These are phyloP conservation scores for Stachybotrys elegans DNA, from an alignment of 2,329 filamentous ascomycete species.

Conservation along the genomic window DNA sequence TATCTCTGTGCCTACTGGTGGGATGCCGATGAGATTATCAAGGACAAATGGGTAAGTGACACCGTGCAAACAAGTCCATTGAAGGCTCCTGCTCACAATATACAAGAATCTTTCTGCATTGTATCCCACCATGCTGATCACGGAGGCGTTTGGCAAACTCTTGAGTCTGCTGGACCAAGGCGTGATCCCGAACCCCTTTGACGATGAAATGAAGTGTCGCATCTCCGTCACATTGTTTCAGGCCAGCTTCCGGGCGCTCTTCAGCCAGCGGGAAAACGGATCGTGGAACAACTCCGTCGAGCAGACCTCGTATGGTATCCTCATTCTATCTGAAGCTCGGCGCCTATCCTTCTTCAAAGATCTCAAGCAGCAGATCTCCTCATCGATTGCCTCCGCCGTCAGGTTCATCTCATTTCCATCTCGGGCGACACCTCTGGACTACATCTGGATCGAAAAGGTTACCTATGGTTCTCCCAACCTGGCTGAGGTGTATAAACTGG, in stretches of 20 bases:
- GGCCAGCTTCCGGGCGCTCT: conserved; percentile 6
- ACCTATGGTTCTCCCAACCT: conserved; percentile 8
- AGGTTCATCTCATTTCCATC: conserved; percentile 2
- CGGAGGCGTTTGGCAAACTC: conserved; percentile 5
- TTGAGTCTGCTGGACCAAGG: conserved; percentile 3
- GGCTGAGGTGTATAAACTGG: conserved; percentile 9
- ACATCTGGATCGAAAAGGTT: conserved; percentile 13
- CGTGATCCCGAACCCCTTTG: conserved; percentile 1
- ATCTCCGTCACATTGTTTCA: conserved; percentile 8
- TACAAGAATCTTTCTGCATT: conserved; percentile 1
- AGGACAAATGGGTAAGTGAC: conserved; percentile 13
- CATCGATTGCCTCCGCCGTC: conserved; percentile 5
- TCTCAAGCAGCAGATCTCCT: conserved; percentile 1
- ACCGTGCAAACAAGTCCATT: neutral
- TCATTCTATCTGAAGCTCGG: conserved; percentile 7
- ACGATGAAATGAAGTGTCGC: conserved; percentile 1
- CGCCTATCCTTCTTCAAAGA: conserved; percentile 6
- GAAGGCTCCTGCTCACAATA: conserved; percentile 6
- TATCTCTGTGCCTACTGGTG: conserved; percentile 11
- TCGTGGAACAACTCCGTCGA: conserved; percentile 11
- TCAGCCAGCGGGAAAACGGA: conserved; percentile 8
- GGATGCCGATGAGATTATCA: conserved; percentile 5
- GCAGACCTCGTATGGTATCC: conserved; percentile 9
- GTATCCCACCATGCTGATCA: conserved; percentile 10
- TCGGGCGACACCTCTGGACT: neutral